Evolutionary conservation across 352 stramenopile species (phyloP).

Genomic region (Elongisporangium anandrum): DNA sequence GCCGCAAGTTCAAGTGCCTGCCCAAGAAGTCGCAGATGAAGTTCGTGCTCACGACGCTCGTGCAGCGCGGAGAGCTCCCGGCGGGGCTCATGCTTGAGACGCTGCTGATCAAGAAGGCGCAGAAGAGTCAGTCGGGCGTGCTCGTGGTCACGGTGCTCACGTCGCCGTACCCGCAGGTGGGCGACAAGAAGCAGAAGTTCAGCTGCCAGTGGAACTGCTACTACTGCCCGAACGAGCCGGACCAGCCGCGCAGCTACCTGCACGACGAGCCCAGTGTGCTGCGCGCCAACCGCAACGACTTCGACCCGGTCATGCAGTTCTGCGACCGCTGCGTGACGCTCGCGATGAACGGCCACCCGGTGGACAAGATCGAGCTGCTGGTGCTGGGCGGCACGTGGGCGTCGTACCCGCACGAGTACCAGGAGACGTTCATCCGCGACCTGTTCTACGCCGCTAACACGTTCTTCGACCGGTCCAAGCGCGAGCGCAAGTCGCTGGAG

Average conservation of each 20-base stretch:
- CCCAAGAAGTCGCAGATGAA: constrained; percentile 92
- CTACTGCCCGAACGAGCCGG: constrained; percentile 93
- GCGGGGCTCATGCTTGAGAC: constrained; percentile 58
- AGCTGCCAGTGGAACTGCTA: constrained; percentile 95
- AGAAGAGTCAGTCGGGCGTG: constrained; percentile 89
- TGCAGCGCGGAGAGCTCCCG: constrained; percentile 52
- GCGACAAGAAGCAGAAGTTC: constrained; percentile 81
- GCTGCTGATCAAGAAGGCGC: constrained; percentile 86
- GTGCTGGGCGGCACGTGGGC: constrained; percentile 90
- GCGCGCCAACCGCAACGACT: constrained; percentile 90
- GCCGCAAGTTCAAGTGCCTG: constrained; percentile 84
- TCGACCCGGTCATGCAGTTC: constrained; percentile 91
- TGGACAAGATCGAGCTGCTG: constrained; percentile 92
- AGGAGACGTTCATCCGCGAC: constrained; percentile 90
- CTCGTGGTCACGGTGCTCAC: constrained; percentile 92
- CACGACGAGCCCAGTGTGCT: constrained; percentile 92
- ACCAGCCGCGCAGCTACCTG: constrained; percentile 90
- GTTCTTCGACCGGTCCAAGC: constrained; percentile 78
- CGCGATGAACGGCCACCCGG: constrained; percentile 89
- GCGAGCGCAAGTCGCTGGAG: constrained; percentile 63
- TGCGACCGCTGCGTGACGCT: constrained; percentile 88
- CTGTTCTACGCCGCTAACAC: constrained; percentile 93
- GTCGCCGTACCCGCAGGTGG: constrained; percentile 83
- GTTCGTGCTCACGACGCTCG: constrained; percentile 74
- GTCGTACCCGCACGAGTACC: constrained; percentile 90